Percentiles rank a stretch among this genome's conserved stretches.
Evolutionary conservation across 805 yeast species (phyloP).

Genomic region (Saitoella complicata): DNA sequence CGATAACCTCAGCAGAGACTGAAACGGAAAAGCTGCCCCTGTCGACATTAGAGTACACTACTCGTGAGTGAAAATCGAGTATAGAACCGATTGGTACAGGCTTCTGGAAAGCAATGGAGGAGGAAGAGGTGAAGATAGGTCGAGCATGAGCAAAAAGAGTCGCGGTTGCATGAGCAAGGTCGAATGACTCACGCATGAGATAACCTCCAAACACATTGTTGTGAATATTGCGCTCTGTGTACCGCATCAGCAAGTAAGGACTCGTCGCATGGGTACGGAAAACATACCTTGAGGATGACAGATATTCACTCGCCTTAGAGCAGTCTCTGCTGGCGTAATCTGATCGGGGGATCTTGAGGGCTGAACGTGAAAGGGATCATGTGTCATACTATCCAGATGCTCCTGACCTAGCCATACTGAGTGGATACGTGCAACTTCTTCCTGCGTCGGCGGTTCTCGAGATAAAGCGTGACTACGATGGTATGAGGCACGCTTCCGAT

Average conservation of each 20-base stretch:
- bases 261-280: too few species aligned
- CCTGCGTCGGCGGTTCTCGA: too few species aligned
- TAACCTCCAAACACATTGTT: constrained; percentile 77
- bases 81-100: constrained; percentile 96
- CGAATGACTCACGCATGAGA: constrained; percentile 79
- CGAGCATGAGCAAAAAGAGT: constrained; percentile 74
- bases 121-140: constrained; percentile 80
- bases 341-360: too few species aligned
- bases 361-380: too few species aligned
- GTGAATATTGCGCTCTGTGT: background rate
- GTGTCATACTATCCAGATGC: too few species aligned
- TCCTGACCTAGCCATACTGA: too few species aligned
- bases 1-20: background rate
- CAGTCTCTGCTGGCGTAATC: too few species aligned
- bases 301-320: too few species aligned
- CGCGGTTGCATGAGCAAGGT: constrained; percentile 81
- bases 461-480: too few species aligned
- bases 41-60: constrained; percentile 35
- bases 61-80: constrained; percentile 61
- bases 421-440: too few species aligned
- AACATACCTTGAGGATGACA: too few species aligned
- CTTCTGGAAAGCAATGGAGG: constrained; percentile 77
- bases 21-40: background rate
- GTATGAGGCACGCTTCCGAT: too few species aligned
- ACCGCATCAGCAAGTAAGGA: background rate